A percentile compares a stretch with the other conserved stretches of the same genome.
These are phyloP conservation scores for Ophiostoma sp. DNA, from an alignment of 2,329 filamentous ascomycete genomes.

Conservation along the genomic window DNA sequence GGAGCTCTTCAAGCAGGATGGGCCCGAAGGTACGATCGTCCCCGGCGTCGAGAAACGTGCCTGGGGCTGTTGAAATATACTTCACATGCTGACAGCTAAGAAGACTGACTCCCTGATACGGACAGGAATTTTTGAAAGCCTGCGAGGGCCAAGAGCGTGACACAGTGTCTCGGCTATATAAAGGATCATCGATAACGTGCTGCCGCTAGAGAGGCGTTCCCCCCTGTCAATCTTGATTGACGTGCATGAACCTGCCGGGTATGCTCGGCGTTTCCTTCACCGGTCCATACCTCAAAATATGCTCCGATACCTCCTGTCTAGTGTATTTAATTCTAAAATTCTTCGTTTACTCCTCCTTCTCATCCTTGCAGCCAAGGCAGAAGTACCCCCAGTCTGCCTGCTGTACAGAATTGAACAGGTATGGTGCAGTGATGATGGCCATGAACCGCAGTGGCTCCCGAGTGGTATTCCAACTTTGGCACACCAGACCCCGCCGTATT, in stretches of 20 bases:
- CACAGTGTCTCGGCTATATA: too few species aligned
- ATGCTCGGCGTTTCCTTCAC: background rate
- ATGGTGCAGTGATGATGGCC: conserved; percentile 17
- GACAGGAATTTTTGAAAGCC: too few species aligned
- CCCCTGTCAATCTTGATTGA: too few species aligned
- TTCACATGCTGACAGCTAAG: conserved; percentile 34
- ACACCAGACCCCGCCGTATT: background rate
- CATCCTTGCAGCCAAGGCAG: conserved; percentile 12
- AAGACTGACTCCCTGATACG: background rate
- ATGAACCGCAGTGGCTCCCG: conserved; percentile 12
- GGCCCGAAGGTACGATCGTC: conserved; percentile 35
- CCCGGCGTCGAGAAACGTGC: conserved; percentile 29
- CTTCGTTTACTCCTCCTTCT: background rate
- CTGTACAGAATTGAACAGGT: conserved; percentile 13
- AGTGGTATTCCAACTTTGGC: conserved; percentile 1
- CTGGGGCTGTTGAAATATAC: conserved; percentile 38
- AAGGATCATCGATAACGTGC: too few species aligned
- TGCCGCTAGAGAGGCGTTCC: too few species aligned
- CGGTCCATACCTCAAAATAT: conserved; percentile 14
- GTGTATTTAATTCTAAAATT: conserved; percentile 16
- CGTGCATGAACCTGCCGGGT: too few species aligned
- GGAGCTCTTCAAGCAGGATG: conserved; percentile 30
- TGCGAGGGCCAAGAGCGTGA: too few species aligned
- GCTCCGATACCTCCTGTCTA: conserved; percentile 11
- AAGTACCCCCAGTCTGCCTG: conserved; percentile 19